These are phyloP conservation scores for Kokia cookei DNA, from an alignment of 441 rosid species.

Conservation along the genomic window DNA sequence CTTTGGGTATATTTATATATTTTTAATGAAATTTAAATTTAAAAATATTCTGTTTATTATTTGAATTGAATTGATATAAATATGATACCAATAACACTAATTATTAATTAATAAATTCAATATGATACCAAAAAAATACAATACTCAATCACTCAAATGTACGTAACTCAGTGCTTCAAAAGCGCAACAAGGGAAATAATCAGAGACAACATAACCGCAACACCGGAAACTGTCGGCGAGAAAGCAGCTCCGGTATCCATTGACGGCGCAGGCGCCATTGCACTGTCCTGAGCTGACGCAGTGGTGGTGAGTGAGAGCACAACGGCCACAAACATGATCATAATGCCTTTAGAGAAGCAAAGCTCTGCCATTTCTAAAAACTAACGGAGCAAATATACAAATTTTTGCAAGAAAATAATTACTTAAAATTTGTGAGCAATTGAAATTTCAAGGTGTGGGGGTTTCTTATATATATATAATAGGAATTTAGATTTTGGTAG, in stretches of 20 bases:
- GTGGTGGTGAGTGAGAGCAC: not conserved
- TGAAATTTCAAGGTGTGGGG: not conserved
- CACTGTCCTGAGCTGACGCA: conserved; percentile 6
- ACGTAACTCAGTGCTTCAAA: conserved; percentile 10
- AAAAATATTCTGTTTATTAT: no score
- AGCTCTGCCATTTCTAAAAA: not conserved
- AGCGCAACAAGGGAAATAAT: conserved; percentile 15
- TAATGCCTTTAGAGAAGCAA: not conserved
- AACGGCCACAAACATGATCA: not conserved
- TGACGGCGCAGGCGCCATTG: conserved; percentile 13
- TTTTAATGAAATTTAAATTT: no score
- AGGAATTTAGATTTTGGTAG: not conserved
- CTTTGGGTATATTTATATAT: no score
- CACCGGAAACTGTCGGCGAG: conserved; percentile 15
- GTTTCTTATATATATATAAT: not conserved
- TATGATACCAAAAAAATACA: not conserved
- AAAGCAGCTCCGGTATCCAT: conserved; percentile 19
- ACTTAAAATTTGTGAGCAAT: not conserved
- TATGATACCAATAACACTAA: no score
- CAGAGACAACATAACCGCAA: conserved; percentile 7
- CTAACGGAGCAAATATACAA: not conserved
- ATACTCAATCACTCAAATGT: not conserved
- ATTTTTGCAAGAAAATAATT: no score
- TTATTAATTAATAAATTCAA: not conserved
- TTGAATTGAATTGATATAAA: no score